Percentiles rank a stretch among this genome's conserved stretches.
These are phyloP conservation scores for Aphanocladium album DNA, from an alignment of 2,329 filamentous ascomycete species.

Conservation along the genomic window DNA sequence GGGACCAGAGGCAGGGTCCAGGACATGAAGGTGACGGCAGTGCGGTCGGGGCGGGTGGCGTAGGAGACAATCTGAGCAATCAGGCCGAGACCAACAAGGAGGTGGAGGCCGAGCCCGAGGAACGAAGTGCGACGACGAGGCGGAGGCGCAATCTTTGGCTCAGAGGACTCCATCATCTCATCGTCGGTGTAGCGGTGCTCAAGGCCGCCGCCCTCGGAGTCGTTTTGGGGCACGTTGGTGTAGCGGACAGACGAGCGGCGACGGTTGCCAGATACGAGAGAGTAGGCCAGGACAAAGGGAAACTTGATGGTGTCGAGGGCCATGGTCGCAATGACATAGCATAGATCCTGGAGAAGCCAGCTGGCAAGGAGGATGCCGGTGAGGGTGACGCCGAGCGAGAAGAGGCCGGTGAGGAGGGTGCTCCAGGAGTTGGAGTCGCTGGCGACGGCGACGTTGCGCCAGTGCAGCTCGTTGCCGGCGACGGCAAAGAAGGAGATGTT, in stretches of 20 bases:
- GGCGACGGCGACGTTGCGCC: slow-evolving; percentile 28
- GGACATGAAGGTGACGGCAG: slow-evolving; percentile 30
- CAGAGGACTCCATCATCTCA: slow-evolving; percentile 5
- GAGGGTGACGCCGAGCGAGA: slow-evolving; percentile 22
- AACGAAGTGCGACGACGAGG: neutral
- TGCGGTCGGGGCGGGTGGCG: slow-evolving; percentile 24
- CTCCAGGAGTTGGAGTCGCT: slow-evolving; percentile 26
- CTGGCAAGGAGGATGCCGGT: slow-evolving; percentile 15
- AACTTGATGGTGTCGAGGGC: slow-evolving; percentile 23
- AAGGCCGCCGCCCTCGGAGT: slow-evolving; percentile 18
- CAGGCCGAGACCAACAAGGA: slow-evolving; percentile 15
- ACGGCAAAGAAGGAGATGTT: slow-evolving; percentile 24
- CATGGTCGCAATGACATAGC: slow-evolving; percentile 16
- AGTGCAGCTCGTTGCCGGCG: slow-evolving; percentile 30
- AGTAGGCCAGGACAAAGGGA: slow-evolving; percentile 17
- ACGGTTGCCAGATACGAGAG: slow-evolving; percentile 4
- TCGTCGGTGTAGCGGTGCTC: slow-evolving; percentile 12
- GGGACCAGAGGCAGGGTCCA: slow-evolving; percentile 30
- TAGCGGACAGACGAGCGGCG: slow-evolving; percentile 14
- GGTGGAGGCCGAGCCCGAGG: slow-evolving; percentile 11
- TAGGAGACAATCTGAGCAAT: slow-evolving; percentile 19
- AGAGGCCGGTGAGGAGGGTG: slow-evolving; percentile 26
- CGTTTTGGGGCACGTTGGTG: slow-evolving; percentile 21
- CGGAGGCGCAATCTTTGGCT: slow-evolving; percentile 1
- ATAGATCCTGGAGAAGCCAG: slow-evolving; percentile 24